phyloP scores from a whole-genome alignment of 306 rosid genomes.

The Ormosia semicastrata region DNA sequence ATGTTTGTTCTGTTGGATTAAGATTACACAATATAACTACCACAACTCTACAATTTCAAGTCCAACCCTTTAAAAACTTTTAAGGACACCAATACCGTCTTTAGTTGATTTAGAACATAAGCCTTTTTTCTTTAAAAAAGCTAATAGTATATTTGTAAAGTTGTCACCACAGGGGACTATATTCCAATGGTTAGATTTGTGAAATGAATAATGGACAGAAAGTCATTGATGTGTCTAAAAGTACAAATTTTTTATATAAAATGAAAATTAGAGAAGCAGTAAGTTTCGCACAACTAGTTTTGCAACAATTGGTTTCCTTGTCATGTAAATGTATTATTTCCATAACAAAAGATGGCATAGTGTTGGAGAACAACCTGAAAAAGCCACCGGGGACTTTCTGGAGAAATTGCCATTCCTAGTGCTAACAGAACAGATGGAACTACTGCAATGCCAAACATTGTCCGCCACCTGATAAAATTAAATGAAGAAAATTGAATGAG shows the following conservation, averaged over 20 bases:
- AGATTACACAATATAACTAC: not conserved
- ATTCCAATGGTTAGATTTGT: not conserved
- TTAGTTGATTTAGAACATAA: not conserved
- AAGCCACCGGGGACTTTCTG: slow-evolving; percentile 99
- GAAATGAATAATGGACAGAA: not conserved
- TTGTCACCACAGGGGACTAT: not conserved
- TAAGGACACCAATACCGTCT: not conserved
- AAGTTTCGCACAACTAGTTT: not conserved
- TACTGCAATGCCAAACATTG: slow-evolving; percentile 87
- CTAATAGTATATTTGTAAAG: not conserved
- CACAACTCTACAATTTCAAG: not conserved
- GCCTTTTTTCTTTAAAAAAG: not conserved
- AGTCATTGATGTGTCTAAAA: not conserved
- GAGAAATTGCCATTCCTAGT: slow-evolving; percentile 85
- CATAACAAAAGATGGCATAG: slow-evolving; percentile 5
- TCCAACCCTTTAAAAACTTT: not conserved
- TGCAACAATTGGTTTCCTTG: not conserved
- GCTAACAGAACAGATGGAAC: slow-evolving; percentile 88
- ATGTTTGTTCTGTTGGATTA: not conserved
- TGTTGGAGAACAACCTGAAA: slow-evolving; percentile 64
- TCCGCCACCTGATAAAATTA: slow-evolving; percentile 77
- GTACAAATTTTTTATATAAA: not conserved
- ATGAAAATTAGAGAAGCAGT: not conserved
- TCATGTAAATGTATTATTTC: not conserved
- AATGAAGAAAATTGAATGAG: not conserved